Base-by-base conservation (phyloP, 257 asterid genomes). In the Solanum clarkiae region DNA sequence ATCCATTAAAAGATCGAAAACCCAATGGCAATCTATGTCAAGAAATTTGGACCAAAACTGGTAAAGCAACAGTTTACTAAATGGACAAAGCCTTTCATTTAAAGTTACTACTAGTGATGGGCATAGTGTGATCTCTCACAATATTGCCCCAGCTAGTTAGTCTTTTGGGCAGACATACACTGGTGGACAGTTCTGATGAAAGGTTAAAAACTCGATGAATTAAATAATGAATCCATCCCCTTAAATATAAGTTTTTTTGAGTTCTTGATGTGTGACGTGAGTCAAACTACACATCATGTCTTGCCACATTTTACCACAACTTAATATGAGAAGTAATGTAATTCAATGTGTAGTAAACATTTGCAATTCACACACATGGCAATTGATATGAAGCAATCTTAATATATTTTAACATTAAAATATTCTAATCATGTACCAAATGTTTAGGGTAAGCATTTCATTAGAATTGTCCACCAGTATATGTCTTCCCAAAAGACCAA, bases 21-120 rank as follows among this genome's bases (percentile, higher is more conserved):
- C 86, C 1, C 83, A 80, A n/a, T 86, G 86, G 88, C 86, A 86
- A 66, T 10, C 88, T 1, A 81, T 86, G 88, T 81, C 86, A 2
- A 81, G 83, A 22, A 86, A 86, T 26, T 86, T 86, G 88, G 88
- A 86, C 26, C 88, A 86, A 70, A 86, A 86, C 55, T 86, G 88
- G 88, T 86, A 86, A 62, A 81, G 88, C 83, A 81, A 81, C 83
- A 55, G 36, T 15, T 69, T 70, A 53, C 83, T 86, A 8, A 86
- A 86, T 36, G 86, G 88, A n/a, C 86, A 86, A 56, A 83, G 83
- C 63, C 85, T 86, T 70, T 81, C 88, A 69, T 86, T 86, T 22
- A 81, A 81, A 63, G 88, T 86, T 15, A 86, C 88, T 26, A 81
- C 86, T 13, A 86, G 88, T 47, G 88, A 81, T 16, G 84, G 86